These are phyloP conservation scores for Arctostaphylos glauca DNA, from an alignment of 148 eudicot species.

Conservation along the genomic window DNA sequence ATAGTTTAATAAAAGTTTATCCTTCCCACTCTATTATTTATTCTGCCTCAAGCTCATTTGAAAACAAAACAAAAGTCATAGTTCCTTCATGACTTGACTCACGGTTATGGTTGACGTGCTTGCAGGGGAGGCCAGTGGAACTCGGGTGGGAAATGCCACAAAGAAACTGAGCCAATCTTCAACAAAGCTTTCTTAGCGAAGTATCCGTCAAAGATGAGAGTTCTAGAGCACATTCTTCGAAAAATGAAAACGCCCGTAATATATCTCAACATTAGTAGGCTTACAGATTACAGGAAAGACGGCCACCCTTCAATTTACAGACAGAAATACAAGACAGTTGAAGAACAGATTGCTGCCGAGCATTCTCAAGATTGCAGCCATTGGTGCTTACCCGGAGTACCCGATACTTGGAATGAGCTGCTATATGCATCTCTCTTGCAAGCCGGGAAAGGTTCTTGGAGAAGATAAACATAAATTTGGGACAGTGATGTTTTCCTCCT, in stretches of 20 bases:
- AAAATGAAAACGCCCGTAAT: slow-evolving; percentile 73
- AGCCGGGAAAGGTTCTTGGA: slow-evolving; percentile 44
- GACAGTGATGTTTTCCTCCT: background rate
- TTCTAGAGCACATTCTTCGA: slow-evolving; percentile 48
- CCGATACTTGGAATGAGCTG: slow-evolving; percentile 87
- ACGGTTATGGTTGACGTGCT: background rate
- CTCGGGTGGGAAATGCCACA: slow-evolving; percentile 92
- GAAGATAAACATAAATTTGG: slow-evolving; percentile 14
- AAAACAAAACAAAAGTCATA: background rate
- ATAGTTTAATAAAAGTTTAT: background rate
- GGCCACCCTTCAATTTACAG: slow-evolving; percentile 89
- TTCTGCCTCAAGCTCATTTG: background rate
- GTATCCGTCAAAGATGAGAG: slow-evolving; percentile 82
- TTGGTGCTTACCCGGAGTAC: slow-evolving; percentile 98
- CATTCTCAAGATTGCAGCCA: slow-evolving; percentile 88
- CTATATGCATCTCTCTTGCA: slow-evolving; percentile 63
- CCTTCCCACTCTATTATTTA: background rate
- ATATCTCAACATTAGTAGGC: slow-evolving; percentile 77
- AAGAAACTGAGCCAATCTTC: slow-evolving; percentile 76
- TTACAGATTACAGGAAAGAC: slow-evolving; percentile 84
- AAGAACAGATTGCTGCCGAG: slow-evolving; percentile 43
- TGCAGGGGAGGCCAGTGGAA: slow-evolving; percentile 96
- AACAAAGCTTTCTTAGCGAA: slow-evolving; percentile 49
- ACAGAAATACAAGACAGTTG: slow-evolving; percentile 37
- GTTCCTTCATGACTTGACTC: background rate